Conservation (phyloP, 345 rosid species). For the Pistacia vera region DNA sequence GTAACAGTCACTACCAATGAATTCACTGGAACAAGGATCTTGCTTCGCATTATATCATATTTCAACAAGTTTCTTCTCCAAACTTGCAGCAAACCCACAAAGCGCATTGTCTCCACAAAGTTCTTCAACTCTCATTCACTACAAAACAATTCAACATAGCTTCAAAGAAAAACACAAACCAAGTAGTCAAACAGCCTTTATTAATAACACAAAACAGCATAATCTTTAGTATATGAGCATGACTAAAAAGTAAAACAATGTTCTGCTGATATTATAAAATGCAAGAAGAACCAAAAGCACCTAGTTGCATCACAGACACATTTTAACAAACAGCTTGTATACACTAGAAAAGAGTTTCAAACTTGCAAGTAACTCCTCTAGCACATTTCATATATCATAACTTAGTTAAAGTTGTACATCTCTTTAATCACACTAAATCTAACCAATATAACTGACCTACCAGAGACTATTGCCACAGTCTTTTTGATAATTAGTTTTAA, state of each 20-base stretch:
- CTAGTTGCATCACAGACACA: neutral
- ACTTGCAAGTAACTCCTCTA: no score
- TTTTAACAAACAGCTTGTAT: slow-evolving; percentile 19
- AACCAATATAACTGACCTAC: no score
- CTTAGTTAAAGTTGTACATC: no score
- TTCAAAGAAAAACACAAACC: neutral
- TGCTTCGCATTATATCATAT: neutral
- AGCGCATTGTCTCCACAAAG: slow-evolving; percentile 14
- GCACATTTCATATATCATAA: no score
- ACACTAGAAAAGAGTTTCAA: neutral
- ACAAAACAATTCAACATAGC: neutral
- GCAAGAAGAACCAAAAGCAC: neutral
- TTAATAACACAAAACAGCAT: neutral
- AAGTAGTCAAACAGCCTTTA: neutral
- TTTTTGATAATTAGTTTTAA: no score
- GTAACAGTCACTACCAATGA: neutral
- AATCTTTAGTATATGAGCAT: neutral
- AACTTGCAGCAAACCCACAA: slow-evolving; percentile 15
- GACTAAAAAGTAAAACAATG: neutral
- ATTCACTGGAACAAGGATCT: neutral
- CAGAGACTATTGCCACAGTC: no score
- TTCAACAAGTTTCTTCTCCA: slow-evolving; percentile 24
- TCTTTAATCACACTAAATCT: no score
- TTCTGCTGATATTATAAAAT: neutral
- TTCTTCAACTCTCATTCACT: neutral